phyloP scores from a whole-genome alignment of 2,329 filamentous ascomycete species.

The Trichophyton simii region DNA sequence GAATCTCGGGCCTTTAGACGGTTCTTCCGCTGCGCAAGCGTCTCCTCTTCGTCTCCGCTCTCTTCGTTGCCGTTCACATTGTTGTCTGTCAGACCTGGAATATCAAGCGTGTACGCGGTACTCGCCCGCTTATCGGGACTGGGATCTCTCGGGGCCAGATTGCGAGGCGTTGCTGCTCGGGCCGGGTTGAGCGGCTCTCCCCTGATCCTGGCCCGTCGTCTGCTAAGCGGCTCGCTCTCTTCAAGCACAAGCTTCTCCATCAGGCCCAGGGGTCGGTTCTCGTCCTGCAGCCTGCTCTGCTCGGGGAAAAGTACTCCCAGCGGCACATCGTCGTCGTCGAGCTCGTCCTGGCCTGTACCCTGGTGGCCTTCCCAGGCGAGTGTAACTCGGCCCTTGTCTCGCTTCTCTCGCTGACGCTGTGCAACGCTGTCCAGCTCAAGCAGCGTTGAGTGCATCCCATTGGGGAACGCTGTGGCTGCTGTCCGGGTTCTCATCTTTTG shows the following conservation, averaged over 20 bases:
- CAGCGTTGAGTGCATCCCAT: constrained; percentile 81
- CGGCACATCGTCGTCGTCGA: constrained; percentile 73
- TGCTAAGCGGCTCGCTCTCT: constrained; percentile 79
- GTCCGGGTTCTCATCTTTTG: constrained; percentile 68
- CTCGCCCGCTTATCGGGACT: constrained; percentile 20
- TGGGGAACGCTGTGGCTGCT: constrained; percentile 49
- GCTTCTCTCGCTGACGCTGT: constrained; percentile 64
- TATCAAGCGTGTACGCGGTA: constrained; percentile 24
- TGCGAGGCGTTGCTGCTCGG: not conserved
- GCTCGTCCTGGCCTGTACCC: constrained; percentile 25
- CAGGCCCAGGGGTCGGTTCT: constrained; percentile 33
- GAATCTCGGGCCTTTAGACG: constrained; percentile 28
- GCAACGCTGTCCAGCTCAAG: constrained; percentile 83
- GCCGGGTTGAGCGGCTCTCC: constrained; percentile 39
- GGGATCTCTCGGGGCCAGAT: constrained; percentile 8
- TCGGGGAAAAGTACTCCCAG: constrained; percentile 64
- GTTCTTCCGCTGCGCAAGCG: constrained; percentile 33
- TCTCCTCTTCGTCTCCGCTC: constrained; percentile 27
- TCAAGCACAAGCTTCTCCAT: constrained; percentile 66
- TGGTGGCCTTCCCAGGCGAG: constrained; percentile 71
- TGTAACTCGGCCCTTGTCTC: constrained; percentile 63
- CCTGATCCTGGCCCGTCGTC: constrained; percentile 60
- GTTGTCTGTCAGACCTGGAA: constrained; percentile 14
- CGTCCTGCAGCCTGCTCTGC: constrained; percentile 21
- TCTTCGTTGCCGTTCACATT: constrained; percentile 12